These are phyloP conservation scores for Fusarium neocosmosporiellum DNA, from an alignment of 2,329 filamentous ascomycete species.

Conservation along the genomic window DNA sequence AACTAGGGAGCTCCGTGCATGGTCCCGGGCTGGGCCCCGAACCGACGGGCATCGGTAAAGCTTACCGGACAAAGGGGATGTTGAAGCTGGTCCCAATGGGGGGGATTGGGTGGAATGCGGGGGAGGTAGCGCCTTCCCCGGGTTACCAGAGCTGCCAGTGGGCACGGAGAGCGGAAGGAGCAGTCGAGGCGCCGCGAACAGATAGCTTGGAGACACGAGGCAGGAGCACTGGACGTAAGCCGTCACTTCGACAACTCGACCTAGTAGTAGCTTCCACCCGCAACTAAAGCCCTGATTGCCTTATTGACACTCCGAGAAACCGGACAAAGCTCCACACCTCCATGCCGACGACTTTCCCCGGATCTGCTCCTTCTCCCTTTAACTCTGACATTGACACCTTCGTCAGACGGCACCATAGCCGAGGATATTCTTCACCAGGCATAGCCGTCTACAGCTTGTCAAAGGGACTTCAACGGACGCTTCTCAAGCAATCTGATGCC, in stretches of 20 bases:
- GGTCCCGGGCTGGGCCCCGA: constrained; percentile 23
- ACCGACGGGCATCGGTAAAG: constrained; percentile 21
- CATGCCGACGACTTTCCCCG: constrained; percentile 5
- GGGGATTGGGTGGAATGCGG: constrained; percentile 17
- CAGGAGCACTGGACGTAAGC: constrained; percentile 4
- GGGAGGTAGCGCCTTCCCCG: constrained; percentile 12
- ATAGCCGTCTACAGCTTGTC: constrained; percentile 6
- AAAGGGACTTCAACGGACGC: constrained; percentile 12
- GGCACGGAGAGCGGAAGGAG: constrained; percentile 5
- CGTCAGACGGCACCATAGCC: not conserved
- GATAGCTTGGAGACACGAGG: constrained; percentile 4
- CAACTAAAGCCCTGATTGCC: not conserved
- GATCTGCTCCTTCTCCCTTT: not conserved
- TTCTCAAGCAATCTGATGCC: constrained; percentile 24
- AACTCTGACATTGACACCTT: not conserved
- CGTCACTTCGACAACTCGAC: not conserved
- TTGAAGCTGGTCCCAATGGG: not conserved
- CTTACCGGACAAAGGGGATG: constrained; percentile 28
- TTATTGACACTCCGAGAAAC: not conserved
- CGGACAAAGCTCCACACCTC: not conserved
- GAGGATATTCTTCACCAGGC: constrained; percentile 17
- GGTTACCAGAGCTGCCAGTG: constrained; percentile 5
- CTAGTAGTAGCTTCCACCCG: not conserved
- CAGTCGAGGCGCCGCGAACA: not conserved
- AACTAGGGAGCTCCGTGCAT: not conserved